These are phyloP conservation scores for Cardamine chenopodiifolia DNA, from an alignment of 345 rosid species.

Conservation along the genomic window DNA sequence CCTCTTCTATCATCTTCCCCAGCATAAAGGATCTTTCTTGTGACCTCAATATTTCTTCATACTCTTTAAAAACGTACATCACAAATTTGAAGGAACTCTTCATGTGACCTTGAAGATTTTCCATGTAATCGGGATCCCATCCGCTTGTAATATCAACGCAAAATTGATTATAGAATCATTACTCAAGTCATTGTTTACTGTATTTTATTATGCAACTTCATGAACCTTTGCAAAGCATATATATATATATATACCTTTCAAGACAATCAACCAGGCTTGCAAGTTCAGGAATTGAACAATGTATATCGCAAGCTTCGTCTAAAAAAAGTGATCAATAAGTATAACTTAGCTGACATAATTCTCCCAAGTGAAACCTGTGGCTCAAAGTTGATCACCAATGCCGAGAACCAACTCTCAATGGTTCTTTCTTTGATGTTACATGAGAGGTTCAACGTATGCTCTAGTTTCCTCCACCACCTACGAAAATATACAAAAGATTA, in stretches of 20 bases:
- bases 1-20: conserved; percentile 27
- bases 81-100: conserved; percentile 13
- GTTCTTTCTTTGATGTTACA: conserved; percentile 14
- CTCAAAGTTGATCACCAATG: conserved; percentile 1
- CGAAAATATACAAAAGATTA: background rate
- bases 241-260: conserved; percentile 25
- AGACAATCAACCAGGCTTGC: conserved; percentile 1
- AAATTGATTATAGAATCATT: background rate
- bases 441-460: background rate
- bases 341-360: conserved; percentile 26
- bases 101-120: conserved; percentile 21
- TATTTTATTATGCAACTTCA: background rate
- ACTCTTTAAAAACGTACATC: conserved; percentile 21
- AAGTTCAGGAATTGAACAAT: conserved; percentile 20
- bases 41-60: conserved; percentile 18
- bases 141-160: background rate
- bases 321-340: background rate
- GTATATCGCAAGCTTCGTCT: conserved; percentile 26
- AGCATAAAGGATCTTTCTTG: conserved; percentile 4
- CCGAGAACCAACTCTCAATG: conserved; percentile 4
- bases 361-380: conserved; percentile 31
- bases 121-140: conserved; percentile 31
- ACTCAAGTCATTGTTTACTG: background rate
- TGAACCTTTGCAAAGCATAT: background rate
- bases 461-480: conserved; percentile 29